These are phyloP conservation scores for Cladorrhinum samala DNA, from an alignment of 495 filamentous ascomycete genomes.

Conservation along the genomic window DNA sequence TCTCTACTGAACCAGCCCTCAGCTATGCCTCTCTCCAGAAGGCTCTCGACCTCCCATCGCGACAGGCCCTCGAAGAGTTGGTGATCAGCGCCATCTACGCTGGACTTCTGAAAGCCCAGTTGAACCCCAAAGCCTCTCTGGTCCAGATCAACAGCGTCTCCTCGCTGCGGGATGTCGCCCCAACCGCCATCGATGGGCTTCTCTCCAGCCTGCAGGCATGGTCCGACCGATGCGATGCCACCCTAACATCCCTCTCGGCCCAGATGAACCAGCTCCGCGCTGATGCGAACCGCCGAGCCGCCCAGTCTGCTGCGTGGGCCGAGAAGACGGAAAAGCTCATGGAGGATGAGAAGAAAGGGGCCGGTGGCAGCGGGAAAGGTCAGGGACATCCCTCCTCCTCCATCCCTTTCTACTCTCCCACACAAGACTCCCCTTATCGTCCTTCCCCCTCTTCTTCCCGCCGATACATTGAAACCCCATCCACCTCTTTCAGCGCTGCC, in stretches of 20 bases:
- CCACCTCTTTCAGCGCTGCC: background rate
- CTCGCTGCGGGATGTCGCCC: conserved; percentile 77
- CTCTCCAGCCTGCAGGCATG: conserved; percentile 63
- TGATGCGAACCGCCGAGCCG: conserved; percentile 49
- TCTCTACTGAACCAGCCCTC: conserved; percentile 34
- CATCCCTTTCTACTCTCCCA: background rate
- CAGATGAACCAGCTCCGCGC: conserved; percentile 56
- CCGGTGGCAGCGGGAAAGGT: background rate
- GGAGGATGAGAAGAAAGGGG: conserved; percentile 33
- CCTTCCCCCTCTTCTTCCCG: background rate
- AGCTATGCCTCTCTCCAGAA: conserved; percentile 64
- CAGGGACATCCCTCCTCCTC: background rate
- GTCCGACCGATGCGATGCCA: conserved; percentile 65
- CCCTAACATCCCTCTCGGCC: conserved; percentile 68
- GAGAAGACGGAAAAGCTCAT: conserved; percentile 41
- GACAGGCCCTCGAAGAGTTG: conserved; percentile 78
- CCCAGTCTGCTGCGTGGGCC: conserved; percentile 43
- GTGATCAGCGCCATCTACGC: conserved; percentile 86
- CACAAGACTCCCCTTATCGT: background rate
- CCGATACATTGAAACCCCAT: background rate
- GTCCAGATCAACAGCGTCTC: conserved; percentile 75
- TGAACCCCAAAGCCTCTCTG: conserved; percentile 65
- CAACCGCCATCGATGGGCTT: conserved; percentile 57
- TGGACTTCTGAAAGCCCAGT: conserved; percentile 70
- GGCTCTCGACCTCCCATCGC: conserved; percentile 58